Percentiles rank a stretch among this genome's conserved stretches.
These are phyloP conservation scores for Phytophthora hybrid DNA, from an alignment of 352 stramenopile species.

Conservation along the genomic window DNA sequence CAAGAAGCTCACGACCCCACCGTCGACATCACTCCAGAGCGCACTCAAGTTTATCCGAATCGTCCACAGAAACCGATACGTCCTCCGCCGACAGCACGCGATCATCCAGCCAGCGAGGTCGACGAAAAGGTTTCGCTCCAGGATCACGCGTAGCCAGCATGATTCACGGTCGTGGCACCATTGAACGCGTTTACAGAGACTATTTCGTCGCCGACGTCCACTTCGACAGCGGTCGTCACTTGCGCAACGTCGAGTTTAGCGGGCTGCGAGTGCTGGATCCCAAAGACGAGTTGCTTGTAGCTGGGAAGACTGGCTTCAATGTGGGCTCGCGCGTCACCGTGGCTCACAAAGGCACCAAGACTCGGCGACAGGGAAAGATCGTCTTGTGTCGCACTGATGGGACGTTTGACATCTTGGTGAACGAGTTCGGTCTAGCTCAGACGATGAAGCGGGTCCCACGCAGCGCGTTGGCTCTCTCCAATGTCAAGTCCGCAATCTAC, in stretches of 20 bases:
- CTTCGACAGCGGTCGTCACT: constrained; percentile 64
- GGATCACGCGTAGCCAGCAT: constrained; percentile 60
- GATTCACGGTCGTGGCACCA: constrained; percentile 49
- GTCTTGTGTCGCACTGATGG: constrained; percentile 59
- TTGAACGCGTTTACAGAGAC: constrained; percentile 69
- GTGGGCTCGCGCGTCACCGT: constrained; percentile 50
- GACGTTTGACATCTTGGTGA: constrained; percentile 68
- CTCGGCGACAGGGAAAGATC: constrained; percentile 58
- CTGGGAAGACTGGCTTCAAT: constrained; percentile 14
- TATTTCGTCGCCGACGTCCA: constrained; percentile 79
- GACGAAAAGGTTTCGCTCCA: constrained; percentile 47
- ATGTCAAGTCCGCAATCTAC: constrained; percentile 47
- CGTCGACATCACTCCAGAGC: neutral
- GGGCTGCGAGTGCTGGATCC: constrained; percentile 41
- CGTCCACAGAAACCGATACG: constrained; percentile 28
- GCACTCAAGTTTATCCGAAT: constrained; percentile 19
- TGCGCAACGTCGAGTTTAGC: constrained; percentile 70
- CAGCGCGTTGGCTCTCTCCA: constrained; percentile 26
- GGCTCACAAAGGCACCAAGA: constrained; percentile 60
- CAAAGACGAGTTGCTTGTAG: constrained; percentile 31
- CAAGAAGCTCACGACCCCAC: constrained; percentile 5
- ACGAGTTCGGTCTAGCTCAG: constrained; percentile 57
- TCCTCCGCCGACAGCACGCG: constrained; percentile 27
- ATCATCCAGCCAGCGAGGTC: neutral
- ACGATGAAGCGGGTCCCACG: constrained; percentile 49